Evolutionary conservation across 2,329 filamentous ascomycete species (phyloP), one percentile per base, ranked within the genome.

Genomic region (Mycosphaerella sp.): DNA sequence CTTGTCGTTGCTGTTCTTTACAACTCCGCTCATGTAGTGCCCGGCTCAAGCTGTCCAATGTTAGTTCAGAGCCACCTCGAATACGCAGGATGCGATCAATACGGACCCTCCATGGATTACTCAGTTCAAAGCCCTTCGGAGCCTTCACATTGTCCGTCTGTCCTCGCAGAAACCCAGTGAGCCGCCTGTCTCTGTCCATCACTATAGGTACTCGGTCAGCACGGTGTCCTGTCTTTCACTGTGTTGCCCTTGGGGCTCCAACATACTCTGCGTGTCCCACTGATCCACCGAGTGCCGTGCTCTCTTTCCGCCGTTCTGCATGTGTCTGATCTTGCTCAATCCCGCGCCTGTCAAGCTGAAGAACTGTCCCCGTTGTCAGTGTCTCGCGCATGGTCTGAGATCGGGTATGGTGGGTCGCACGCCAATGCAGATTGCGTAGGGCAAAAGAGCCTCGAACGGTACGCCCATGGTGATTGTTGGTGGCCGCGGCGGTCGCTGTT

Each of bases 61-160:
- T 57, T 11, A 59, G 55, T 36, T 48, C 11, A 8, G 10, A 12
- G 11, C 29, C 5, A 38, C 8, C 42, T 40, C 4, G 31, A 39
- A 42, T 21, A 3, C 48, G 26, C 10, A 47, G 12, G 23, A 10
- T 42, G 17, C 7, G 3, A 14, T n/a, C 5, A 4, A 40, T 32
- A 67, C 77, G 55, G 76, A 84, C 82, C 77, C 79, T 82, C 82
- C 82, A 85, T 59, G 80, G 79, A 71, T 83, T 84, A 78, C 79
- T 85, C 65, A 84, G 68, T 70, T 84, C 82, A 72, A 85, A 85
- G 57, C 81, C 82, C 53, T 74, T 70, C 29, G 82, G 82, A 31
- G 82, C 82, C 55, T 73, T 70, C 45, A 76, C 73, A 59, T 76
- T 79, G 70, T 82, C 80, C 53, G 80, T 80, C 67, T 85, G 82